Base-by-base conservation (phyloP, 441 rosid genomes). In the Syzygium malaccense region DNA sequence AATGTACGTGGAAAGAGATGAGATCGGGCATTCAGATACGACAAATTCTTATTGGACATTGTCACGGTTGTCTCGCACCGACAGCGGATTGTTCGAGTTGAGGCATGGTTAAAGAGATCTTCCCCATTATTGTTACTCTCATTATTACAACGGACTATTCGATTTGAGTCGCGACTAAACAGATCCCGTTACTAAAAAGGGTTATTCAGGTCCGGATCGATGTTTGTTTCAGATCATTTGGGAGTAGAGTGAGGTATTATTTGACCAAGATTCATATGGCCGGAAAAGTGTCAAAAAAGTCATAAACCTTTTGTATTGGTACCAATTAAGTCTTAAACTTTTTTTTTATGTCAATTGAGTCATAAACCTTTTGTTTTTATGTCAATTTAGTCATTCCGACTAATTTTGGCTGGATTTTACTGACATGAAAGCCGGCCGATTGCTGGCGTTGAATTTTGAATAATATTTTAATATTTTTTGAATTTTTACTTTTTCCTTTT, bases 351-450 rank as follows among this genome's bases (percentile, higher is more conserved):
- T 45, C 8, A 7, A 45, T 45, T 45, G 9, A 45, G 9, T 45
- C 9, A 45, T 45, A 45, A 45, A 45, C 48, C 0, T 45, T 45
- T 45, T 45, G 48, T 45, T 45, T 45, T 45, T 45, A 45, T 45
- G 48, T 45, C 10, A 45, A 45, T 45, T 45, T 2, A 45, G 1
- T 45, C 48, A 45, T 45, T 45, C 8, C 48, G 48, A 2, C 48
- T 45, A 45, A 45, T 45, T 45, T 45, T 45, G 8, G 8, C 48
- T 0, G 48, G 48, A 45, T 45, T 45, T 45, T 45, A 7, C 8
- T 45, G 2, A 7, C 48, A 9, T 7, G 8, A 1, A 45, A 45
- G 8, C 8, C 8, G 9, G 8, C 2, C 0, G 8, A 45, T 7
- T 7, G 48, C 7, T 9, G 9, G 8, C 1, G 48, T 7, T 45